phyloP scores from a whole-genome alignment of 1,284 basidiomycete genomes.

The Puccinia brachypodii region DNA sequence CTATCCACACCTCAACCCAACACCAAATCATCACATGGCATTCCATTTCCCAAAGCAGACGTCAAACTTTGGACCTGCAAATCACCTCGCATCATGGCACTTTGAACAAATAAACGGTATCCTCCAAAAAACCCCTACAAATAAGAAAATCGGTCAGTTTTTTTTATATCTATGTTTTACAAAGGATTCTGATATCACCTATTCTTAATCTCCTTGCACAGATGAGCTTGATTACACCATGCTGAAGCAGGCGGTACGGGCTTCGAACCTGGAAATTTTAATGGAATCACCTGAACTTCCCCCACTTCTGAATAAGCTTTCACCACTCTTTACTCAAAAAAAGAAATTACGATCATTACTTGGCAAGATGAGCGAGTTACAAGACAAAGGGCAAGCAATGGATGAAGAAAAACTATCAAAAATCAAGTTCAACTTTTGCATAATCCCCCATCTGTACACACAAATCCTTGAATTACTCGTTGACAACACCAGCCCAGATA shows the following conservation, averaged over 20 bases:
- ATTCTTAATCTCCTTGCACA: not conserved
- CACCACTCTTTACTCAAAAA: not conserved
- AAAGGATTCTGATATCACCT: not conserved
- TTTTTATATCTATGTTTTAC: not conserved
- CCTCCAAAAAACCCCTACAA: slow-evolving; percentile 26
- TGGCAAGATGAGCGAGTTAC: not conserved
- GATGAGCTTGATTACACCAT: slow-evolving; percentile 15
- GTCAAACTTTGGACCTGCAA: slow-evolving; percentile 17
- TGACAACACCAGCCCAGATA: not conserved
- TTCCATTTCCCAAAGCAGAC: slow-evolving; percentile 29
- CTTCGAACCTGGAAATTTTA: slow-evolving; percentile 21
- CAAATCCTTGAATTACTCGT: not conserved
- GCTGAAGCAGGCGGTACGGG: slow-evolving; percentile 1
- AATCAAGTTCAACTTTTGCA: not conserved
- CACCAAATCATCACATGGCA: slow-evolving; percentile 39
- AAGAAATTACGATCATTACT: slow-evolving; percentile 7
- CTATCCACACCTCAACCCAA: slow-evolving; percentile 25
- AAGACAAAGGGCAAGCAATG: not conserved
- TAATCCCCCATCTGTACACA: not conserved
- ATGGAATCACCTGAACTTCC: slow-evolving; percentile 3
- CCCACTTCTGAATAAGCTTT: not conserved
- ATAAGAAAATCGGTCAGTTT: slow-evolving; percentile 13
- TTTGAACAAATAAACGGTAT: slow-evolving; percentile 45
- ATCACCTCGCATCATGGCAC: slow-evolving; percentile 38
- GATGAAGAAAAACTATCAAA: not conserved